Evolutionary conservation across 202 grass and related monocot species (phyloP).

Genomic region (Setaria viridis): DNA sequence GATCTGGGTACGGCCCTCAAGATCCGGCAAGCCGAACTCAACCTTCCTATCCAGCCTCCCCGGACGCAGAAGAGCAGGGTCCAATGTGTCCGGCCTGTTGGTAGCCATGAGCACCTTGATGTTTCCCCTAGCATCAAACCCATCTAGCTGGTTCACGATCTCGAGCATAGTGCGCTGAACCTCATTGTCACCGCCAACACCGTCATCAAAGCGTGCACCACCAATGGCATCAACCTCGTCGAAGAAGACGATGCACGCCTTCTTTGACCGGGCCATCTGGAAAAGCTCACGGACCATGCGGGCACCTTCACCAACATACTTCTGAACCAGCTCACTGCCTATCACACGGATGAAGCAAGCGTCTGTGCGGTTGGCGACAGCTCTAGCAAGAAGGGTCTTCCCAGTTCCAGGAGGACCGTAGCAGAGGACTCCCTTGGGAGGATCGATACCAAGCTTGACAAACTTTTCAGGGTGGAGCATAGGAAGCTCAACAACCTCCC

Average conservation of each 20-base stretch:
- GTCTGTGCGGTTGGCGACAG: constrained; percentile 90
- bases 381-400: constrained; percentile 92
- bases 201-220: constrained; percentile 95
- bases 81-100: constrained; percentile 91
- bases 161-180: constrained; percentile 98
- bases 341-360: constrained; percentile 97
- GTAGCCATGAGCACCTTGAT: constrained; percentile 99
- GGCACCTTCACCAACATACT: constrained; percentile 92
- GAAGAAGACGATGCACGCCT: constrained; percentile 97
- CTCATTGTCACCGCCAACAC: constrained; percentile 91
- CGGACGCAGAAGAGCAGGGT: constrained; percentile 84
- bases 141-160: constrained; percentile 98
- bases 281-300: constrained; percentile 94
- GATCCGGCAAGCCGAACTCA: constrained; percentile 85
- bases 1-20: constrained; percentile 88
- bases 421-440: constrained; percentile 90
- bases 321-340: constrained; percentile 93
- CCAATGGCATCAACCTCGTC: constrained; percentile 98
- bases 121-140: constrained; percentile 94
- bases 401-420: constrained; percentile 95
- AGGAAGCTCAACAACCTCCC: constrained; percentile 95
- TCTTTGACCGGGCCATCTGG: constrained; percentile 96
- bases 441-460: constrained; percentile 95
- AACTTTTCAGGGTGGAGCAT: constrained; percentile 99
- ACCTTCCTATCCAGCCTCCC: constrained; percentile 89